Percentiles rank a stretch among this genome's conserved stretches.
phyloP scores from a whole-genome alignment of 768 basidiomycete species.

The Podaxis mareebaensis region DNA sequence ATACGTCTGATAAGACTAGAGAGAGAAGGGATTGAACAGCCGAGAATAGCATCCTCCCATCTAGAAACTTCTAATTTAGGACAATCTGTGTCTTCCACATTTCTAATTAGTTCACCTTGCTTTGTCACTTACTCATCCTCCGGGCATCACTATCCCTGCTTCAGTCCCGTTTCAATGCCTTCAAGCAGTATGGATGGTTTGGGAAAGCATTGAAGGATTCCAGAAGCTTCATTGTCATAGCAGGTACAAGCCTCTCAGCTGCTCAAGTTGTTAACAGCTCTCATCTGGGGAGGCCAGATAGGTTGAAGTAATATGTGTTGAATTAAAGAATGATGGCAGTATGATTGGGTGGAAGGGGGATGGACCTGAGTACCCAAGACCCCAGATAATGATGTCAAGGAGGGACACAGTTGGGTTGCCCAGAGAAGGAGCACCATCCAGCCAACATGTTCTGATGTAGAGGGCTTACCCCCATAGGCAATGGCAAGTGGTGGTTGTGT shows the following conservation, averaged over 20 bases:
- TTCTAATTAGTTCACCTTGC: slow-evolving; percentile 18
- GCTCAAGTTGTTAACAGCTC: slow-evolving; percentile 44
- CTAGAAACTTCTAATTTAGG: not conserved
- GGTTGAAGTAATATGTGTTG: too few relatives aligned
- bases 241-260: slow-evolving; percentile 66
- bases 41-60: not conserved
- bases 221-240: slow-evolving; percentile 38
- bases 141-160: not conserved
- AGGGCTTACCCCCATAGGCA: not conserved
- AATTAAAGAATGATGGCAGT: too few relatives aligned
- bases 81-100: not conserved
- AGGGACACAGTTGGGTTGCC: not conserved
- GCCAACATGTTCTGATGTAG: not conserved
- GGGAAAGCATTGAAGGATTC: slow-evolving; percentile 28
- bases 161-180: slow-evolving; percentile 14
- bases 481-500: not conserved
- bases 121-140: not conserved
- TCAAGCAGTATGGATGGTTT: slow-evolving; percentile 32
- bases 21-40: not conserved
- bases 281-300: not conserved
- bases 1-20: not conserved
- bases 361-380: too few relatives aligned
- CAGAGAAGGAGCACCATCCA: not conserved
- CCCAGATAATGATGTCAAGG: not conserved
- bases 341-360: too few relatives aligned